These are phyloP conservation scores for Nicotiana knightiana DNA, from an alignment of 257 asterid genomes.

Conservation along the genomic window DNA sequence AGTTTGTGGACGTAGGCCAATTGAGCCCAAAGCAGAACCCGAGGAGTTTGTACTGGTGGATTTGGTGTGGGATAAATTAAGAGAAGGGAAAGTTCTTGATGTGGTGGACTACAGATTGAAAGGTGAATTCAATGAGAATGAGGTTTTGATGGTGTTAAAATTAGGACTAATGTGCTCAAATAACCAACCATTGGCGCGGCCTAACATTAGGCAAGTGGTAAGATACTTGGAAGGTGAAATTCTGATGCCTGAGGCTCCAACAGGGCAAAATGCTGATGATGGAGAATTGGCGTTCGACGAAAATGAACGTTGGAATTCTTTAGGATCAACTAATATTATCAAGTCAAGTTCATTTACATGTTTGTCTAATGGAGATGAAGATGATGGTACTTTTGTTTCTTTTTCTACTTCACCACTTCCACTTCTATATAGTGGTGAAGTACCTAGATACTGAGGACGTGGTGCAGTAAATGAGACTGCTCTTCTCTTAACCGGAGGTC, in stretches of 20 bases:
- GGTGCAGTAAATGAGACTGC: too few relatives aligned
- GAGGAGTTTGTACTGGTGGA: slow-evolving; percentile 11
- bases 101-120: slow-evolving; percentile 10
- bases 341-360: slow-evolving; percentile 8
- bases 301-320: background rate
- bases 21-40: slow-evolving; percentile 12
- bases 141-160: slow-evolving; percentile 9
- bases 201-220: slow-evolving; percentile 5
- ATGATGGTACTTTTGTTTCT: background rate
- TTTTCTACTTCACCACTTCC: slow-evolving; percentile 6
- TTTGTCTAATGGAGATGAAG: slow-evolving; percentile 5
- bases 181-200: slow-evolving; percentile 7
- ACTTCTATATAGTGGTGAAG: slow-evolving; percentile 5
- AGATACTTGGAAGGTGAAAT: slow-evolving; percentile 11
- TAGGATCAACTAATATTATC: background rate
- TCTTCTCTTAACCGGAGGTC: too few relatives aligned
- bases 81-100: background rate
- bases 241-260: background rate
- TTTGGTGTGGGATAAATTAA: slow-evolving; percentile 5
- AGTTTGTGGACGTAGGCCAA: slow-evolving; percentile 20
- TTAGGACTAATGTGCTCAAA: slow-evolving; percentile 17
- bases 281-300: background rate
- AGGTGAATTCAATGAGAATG: background rate
- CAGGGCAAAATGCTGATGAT: background rate
- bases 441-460: background rate